Percentiles rank a stretch among this genome's conserved stretches.
Evolutionary conservation across 1,284 basidiomycete species (phyloP).

Genomic region (Apiotrichum sp.): DNA sequence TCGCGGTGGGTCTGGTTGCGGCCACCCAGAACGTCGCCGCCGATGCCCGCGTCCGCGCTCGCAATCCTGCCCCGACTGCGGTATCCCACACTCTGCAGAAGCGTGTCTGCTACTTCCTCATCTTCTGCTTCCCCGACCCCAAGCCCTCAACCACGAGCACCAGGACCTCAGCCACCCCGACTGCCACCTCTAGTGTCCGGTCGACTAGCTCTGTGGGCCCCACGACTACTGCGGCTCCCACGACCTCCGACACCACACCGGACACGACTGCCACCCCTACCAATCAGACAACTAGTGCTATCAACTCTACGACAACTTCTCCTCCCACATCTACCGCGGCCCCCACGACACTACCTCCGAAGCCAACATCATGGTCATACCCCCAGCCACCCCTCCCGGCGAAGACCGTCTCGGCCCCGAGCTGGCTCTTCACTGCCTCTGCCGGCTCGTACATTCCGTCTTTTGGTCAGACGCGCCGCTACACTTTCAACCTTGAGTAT

Average conservation of each 20-base stretch:
- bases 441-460: neutral
- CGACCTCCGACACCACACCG: too few relatives aligned
- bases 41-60: neutral
- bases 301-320: neutral
- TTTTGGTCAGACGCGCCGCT: neutral
- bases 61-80: neutral
- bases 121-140: neutral
- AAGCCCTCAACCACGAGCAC: too few relatives aligned
- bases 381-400: conserved; percentile 10
- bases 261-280: neutral
- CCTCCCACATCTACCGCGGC: neutral
- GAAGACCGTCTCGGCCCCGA: neutral
- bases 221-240: too few relatives aligned
- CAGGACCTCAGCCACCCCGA: neutral
- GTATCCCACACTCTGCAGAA: neutral
- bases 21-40: neutral
- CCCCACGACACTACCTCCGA: neutral
- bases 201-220: too few relatives aligned
- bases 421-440: conserved; percentile 1
- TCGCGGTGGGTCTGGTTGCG: neutral
- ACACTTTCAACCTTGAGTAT: conserved; percentile 6
- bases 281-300: neutral
- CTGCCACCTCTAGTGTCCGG: neutral
- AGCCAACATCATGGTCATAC: conserved; percentile 2
- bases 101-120: neutral